phyloP scores from a whole-genome alignment of 345 rosid genomes.

The Pseudoturritis turrita region DNA sequence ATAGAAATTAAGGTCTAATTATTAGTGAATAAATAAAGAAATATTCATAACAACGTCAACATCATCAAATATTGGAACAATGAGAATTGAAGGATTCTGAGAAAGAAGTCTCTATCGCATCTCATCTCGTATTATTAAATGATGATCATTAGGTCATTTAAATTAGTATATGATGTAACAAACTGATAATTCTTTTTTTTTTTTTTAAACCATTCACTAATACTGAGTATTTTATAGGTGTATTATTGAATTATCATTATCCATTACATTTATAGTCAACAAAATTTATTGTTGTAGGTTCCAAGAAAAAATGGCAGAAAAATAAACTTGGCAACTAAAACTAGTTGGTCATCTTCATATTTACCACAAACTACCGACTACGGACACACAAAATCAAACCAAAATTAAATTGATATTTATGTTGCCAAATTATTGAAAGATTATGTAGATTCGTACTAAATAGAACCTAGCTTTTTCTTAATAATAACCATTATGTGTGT shows the following conservation, averaged over 20 bases:
- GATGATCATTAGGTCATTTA: background rate
- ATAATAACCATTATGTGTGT: no score
- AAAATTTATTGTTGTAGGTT: background rate
- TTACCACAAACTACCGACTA: background rate
- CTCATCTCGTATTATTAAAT: slow-evolving; percentile 2
- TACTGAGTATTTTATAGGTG: background rate
- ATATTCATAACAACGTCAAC: slow-evolving; percentile 3
- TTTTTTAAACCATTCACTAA: no score
- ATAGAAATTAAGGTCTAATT: background rate
- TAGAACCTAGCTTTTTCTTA: no score
- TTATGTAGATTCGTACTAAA: background rate
- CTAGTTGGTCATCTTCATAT: background rate
- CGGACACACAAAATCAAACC: slow-evolving; percentile 1
- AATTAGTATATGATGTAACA: background rate
- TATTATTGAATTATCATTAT: background rate
- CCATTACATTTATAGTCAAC: slow-evolving; percentile 13
- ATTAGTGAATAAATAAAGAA: background rate
- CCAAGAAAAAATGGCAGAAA: background rate
- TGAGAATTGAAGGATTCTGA: slow-evolving; percentile 9
- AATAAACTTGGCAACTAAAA: background rate
- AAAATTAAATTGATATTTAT: background rate
- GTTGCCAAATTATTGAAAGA: background rate
- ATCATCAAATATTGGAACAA: background rate
- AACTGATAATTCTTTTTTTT: no score
- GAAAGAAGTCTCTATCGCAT: slow-evolving; percentile 1